Evolutionary conservation across 2,329 filamentous ascomycete genomes (phyloP).

Genomic region (Aspergillus sclerotialis): DNA sequence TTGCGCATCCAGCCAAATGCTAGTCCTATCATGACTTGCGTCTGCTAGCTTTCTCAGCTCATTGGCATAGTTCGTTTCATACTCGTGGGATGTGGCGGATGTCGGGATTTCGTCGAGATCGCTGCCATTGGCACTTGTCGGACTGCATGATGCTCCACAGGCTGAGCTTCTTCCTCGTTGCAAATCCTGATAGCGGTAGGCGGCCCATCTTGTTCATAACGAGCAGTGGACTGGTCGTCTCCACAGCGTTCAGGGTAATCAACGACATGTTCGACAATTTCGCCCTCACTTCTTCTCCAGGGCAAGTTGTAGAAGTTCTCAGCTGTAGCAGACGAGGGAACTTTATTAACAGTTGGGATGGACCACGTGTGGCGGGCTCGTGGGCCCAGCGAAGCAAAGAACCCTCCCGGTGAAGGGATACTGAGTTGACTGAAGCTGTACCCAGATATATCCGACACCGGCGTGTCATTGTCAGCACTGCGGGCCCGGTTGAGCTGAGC

Average conservation of each 20-base stretch:
- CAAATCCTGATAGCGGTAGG: conserved; percentile 43
- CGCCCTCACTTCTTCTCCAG: conserved; percentile 52
- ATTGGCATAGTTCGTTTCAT: conserved; percentile 66
- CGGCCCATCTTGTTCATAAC: conserved; percentile 23
- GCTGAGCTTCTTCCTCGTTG: conserved; percentile 27
- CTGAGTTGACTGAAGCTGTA: conserved; percentile 74
- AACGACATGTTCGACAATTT: conserved; percentile 61
- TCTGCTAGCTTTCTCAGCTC: conserved; percentile 65
- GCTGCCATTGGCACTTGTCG: conserved; percentile 17
- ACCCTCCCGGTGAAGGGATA: conserved; percentile 84
- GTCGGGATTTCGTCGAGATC: conserved; percentile 48
- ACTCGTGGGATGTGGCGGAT: conserved; percentile 59
- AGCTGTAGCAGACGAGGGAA: conserved; percentile 81
- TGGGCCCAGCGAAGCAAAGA: conserved; percentile 78
- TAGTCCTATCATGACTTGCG: conserved; percentile 75
- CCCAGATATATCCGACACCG: conserved; percentile 52
- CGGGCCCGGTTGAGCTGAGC: conserved; percentile 41
- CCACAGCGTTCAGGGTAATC: conserved; percentile 45
- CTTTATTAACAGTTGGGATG: conserved; percentile 48
- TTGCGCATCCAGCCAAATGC: conserved; percentile 79
- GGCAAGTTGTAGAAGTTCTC: conserved; percentile 85
- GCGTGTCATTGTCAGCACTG: conserved; percentile 39
- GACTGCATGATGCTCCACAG: conserved; percentile 17
- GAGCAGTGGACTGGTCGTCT: conserved; percentile 28
- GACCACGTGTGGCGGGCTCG: conserved; percentile 78